These are phyloP conservation scores for Knoxdaviesia capensis DNA, from an alignment of 2,329 filamentous ascomycete genomes.

Conservation along the genomic window DNA sequence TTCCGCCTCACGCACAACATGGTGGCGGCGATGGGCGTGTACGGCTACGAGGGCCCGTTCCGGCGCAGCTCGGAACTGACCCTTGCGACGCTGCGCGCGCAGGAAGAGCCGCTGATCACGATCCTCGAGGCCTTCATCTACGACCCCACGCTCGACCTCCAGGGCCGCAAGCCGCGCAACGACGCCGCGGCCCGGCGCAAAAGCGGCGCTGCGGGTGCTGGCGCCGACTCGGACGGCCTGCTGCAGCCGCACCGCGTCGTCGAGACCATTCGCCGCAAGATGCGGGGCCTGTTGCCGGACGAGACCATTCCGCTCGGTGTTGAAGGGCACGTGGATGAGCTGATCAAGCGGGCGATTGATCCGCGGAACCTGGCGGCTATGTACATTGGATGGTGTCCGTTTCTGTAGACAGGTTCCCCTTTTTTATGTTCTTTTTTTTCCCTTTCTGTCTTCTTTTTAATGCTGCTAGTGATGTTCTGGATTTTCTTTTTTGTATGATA, in stretches of 20 bases:
- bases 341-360: conserved; percentile 74
- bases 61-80: conserved; percentile 80
- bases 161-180: conserved; percentile 28
- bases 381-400: conserved; percentile 86
- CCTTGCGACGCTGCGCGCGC: conserved; percentile 62
- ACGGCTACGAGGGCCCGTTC: conserved; percentile 86
- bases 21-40: conserved; percentile 90
- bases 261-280: conserved; percentile 72
- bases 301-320: conserved; percentile 88
- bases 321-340: conserved; percentile 89
- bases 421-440: neutral
- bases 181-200: neutral
- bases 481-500: neutral
- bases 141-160: conserved; percentile 87
- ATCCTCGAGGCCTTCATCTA: conserved; percentile 94
- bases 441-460: neutral
- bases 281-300: conserved; percentile 62
- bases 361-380: conserved; percentile 66
- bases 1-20: conserved; percentile 98
- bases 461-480: neutral
- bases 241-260: conserved; percentile 54
- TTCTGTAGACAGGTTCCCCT: conserved; percentile 19
- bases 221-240: conserved; percentile 21
- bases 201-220: conserved; percentile 7
- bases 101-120: conserved; percentile 93